Base-by-base conservation (phyloP, 495 filamentous ascomycete genomes). In the Penicillium alfredii region DNA sequence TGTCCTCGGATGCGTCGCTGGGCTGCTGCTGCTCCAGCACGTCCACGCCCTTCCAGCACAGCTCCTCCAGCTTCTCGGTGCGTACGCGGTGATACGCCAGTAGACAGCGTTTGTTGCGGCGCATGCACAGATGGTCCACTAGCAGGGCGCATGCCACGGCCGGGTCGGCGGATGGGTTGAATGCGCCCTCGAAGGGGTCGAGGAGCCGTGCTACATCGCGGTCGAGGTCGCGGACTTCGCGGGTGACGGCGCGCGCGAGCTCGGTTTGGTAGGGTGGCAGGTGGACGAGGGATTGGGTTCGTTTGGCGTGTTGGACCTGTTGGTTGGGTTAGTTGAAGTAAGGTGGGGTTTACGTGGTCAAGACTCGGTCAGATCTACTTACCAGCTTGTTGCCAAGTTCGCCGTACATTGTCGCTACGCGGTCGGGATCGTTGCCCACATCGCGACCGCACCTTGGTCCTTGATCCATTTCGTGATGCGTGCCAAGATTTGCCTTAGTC, bases 271-370 rank as follows among this genome's bases (percentile, higher is more conserved):
- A 96, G 10, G 88, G 82, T 0, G 92, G 93, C 8, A 99, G 80
- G 56, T 93, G 80, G 11, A 79, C 62, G 25, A 99, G 80, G 38
- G 85, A 78, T 66, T 93, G 86, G 23, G 88, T 96, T 46, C 93
- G 78, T 72, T 97, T 97, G 58, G 90, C 93, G 66, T 99, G 87
- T 74, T 92, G 88, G 46, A 89, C 87, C 89, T 96, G 49, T 35
- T 19, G 26, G 26, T 1, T 29, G 14, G 13, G 32, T 21, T 20
- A 26, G 24, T 31, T 47, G 23, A 9, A 4, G 23, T 25, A 25
- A n/a, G n/a, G n/a, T n/a, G n/a, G n/a, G n/a, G n/a, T n/a, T n/a
- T n/a, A n/a, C n/a, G n/a, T n/a, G n/a, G n/a, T n/a, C n/a, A n/a
- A n/a, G n/a, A n/a, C n/a, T 30, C 35, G 18, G 29, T 38, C 13